Evolutionary conservation across 2,329 filamentous ascomycete genomes (phyloP).

Genomic region (Aureobasidium sp.): DNA sequence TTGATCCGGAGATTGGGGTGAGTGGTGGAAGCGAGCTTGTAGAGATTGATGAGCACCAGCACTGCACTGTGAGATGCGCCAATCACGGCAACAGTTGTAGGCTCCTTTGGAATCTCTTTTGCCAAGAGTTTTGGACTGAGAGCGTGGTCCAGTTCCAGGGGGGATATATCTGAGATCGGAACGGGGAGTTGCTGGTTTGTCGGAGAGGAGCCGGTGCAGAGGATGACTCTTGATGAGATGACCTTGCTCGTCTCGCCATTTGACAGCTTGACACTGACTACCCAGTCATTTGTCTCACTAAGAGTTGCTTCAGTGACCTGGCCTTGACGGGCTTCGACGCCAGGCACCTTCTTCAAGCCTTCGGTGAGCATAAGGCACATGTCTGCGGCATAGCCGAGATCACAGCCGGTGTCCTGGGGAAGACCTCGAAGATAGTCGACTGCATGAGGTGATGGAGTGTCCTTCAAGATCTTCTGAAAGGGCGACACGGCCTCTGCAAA

Average conservation of each 20-base stretch:
- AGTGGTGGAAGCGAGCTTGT: conserved; percentile 41
- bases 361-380: conserved; percentile 41
- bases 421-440: conserved; percentile 45
- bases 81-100: conserved; percentile 46
- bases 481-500: conserved; percentile 46
- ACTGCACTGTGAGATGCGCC: conserved; percentile 57
- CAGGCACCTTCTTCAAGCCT: conserved; percentile 34
- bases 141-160: conserved; percentile 46
- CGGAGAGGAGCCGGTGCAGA: conserved; percentile 51
- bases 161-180: conserved; percentile 30
- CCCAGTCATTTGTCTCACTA: conserved; percentile 32
- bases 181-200: conserved; percentile 37
- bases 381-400: conserved; percentile 49
- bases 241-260: conserved; percentile 17
- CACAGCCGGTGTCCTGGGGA: conserved; percentile 48
- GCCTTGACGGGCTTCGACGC: conserved; percentile 33
- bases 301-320: conserved; percentile 32
- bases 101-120: conserved; percentile 30
- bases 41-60: conserved; percentile 52
- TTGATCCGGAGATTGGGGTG: conserved; percentile 48
- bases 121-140: conserved; percentile 45
- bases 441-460: conserved; percentile 43
- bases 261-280: conserved; percentile 23
- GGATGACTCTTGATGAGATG: conserved; percentile 39
- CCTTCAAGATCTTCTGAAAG: conserved; percentile 44